Base-by-base conservation (phyloP, 2,329 filamentous ascomycete genomes). In the Herpotrichia juniperi region DNA sequence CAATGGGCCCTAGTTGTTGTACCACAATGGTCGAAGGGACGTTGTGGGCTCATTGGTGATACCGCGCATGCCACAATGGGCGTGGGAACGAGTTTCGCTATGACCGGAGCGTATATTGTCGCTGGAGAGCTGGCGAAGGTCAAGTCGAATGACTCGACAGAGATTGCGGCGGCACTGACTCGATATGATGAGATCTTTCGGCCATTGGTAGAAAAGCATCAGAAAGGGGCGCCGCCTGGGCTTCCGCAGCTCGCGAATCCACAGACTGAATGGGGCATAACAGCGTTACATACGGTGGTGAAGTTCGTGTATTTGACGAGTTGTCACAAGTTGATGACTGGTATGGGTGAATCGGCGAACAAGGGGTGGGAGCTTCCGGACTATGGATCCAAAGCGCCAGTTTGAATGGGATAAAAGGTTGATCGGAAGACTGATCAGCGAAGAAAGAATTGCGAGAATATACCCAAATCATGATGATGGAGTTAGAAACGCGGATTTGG, bases 41-140 rank as follows among this genome's bases (percentile, higher is more conserved):
- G 69, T 2, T 59, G 62, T 14, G 71, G 49, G 2, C 59, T 73
- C 14, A 48, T 73, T 2, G 72, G 72, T 9, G 72, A 75, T 46
- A 65, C 72, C 2, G 76, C 66, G 0, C 73, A 72, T 42, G 71
- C 68, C 19, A 70, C 62, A 0, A 64, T 68, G 39, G 67, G 66
- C 9, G 43, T 68, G 4, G 67, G 68, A 1, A 64, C 66, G 4
- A 69, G 65, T 8, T 57, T 73, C 2, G 74, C 75, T 2, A 69
- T 78, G 19, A 55, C 68, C 3, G 74, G 74, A 1, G 71, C 70
- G 1, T 78, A 76, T 40, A 56, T 71, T 1, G 54, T 78, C 2
- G 72, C 75, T 9, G 74, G 73, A 2, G 74, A 76, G 50, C 53
- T 76, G 8, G 59, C 62, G 1, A 62, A 58, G 43, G 57, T 62